A percentile compares a stretch with the other conserved stretches of the same genome.
These are phyloP conservation scores for Ustilago xerochloae DNA, from an alignment of 1,284 basidiomycete genomes.

Conservation along the genomic window DNA sequence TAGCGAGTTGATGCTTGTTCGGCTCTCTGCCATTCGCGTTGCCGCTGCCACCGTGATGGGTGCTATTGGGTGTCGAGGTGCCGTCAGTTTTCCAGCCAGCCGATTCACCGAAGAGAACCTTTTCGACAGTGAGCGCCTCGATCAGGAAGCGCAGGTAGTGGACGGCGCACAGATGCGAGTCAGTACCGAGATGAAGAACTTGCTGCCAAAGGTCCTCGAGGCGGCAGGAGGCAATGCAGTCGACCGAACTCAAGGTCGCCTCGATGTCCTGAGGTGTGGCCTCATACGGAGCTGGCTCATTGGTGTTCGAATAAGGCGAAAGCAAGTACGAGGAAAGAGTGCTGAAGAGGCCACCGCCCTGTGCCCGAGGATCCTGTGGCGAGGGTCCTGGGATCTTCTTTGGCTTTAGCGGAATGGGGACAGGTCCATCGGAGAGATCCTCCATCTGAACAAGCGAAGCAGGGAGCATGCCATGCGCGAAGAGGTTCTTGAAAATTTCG, in stretches of 20 bases:
- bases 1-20: conserved; percentile 61
- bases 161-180: conserved; percentile 81
- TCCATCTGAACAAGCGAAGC: conserved; percentile 93
- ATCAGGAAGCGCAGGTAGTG: conserved; percentile 88
- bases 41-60: neutral
- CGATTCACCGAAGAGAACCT: conserved; percentile 62
- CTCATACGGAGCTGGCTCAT: conserved; percentile 76
- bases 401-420: conserved; percentile 55
- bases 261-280: conserved; percentile 87
- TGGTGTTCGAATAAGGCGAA: conserved; percentile 85
- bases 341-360: conserved; percentile 88
- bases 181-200: conserved; percentile 77
- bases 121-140: conserved; percentile 83
- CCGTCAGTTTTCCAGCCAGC: conserved; percentile 42
- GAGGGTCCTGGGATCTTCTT: conserved; percentile 81
- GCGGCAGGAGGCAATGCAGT: conserved; percentile 92
- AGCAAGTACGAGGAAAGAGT: conserved; percentile 95
- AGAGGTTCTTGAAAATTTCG: conserved; percentile 97
- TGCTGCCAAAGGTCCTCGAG: conserved; percentile 93
- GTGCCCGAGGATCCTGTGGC: conserved; percentile 78
- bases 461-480: conserved; percentile 85
- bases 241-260: conserved; percentile 91
- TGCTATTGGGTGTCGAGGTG: conserved; percentile 58
- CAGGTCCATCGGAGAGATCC: conserved; percentile 75
- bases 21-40: conserved; percentile 33